These are phyloP conservation scores for Emmonsia crescens DNA, from an alignment of 2,329 filamentous ascomycete genomes.

Conservation along the genomic window DNA sequence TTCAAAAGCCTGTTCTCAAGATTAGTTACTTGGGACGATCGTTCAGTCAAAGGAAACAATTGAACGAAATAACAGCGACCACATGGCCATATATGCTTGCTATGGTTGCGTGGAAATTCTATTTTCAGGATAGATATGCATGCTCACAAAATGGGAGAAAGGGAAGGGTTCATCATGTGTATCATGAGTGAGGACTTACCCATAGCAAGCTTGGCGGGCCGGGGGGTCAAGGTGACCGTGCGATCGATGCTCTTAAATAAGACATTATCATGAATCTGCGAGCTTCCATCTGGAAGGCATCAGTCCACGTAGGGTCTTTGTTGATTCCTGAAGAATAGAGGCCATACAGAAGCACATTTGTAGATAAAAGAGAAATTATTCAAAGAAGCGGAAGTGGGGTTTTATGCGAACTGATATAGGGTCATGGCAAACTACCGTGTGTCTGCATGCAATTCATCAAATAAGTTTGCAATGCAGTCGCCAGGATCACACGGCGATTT, in stretches of 20 bases:
- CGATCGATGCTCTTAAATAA: background rate
- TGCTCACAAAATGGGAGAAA: background rate
- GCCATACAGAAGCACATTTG: background rate
- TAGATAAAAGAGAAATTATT: background rate
- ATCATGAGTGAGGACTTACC: background rate
- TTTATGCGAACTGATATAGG: background rate
- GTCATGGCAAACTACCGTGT: background rate
- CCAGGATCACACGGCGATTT: background rate
- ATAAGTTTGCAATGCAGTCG: background rate
- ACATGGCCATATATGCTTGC: background rate
- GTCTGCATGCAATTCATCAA: background rate
- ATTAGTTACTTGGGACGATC: background rate
- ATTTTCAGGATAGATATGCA: background rate
- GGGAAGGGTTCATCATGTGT: no score
- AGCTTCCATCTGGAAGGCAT: background rate
- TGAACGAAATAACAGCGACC: background rate
- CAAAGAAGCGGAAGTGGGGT: background rate
- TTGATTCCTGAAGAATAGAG: background rate
- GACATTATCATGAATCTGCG: background rate
- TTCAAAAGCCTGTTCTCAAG: background rate
- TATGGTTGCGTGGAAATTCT: background rate
- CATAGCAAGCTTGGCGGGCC: background rate
- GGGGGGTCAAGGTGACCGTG: background rate
- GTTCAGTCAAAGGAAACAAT: background rate
- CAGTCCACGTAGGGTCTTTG: background rate